Evolutionary conservation across 495 filamentous ascomycete species (phyloP).

Genomic region (Halenospora varia): DNA sequence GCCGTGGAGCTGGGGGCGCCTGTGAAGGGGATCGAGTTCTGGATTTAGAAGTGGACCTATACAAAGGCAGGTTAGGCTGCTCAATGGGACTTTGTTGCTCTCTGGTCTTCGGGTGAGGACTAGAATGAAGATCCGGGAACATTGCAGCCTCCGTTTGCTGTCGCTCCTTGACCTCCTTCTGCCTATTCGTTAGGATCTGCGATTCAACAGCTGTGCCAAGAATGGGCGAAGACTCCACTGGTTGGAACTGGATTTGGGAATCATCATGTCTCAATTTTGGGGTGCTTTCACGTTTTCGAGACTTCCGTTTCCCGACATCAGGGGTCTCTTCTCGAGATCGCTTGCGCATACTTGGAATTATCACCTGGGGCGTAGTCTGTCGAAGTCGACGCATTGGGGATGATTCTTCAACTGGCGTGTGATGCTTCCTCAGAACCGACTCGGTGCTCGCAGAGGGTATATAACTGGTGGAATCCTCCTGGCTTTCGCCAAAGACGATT

Average conservation of each 20-base stretch:
- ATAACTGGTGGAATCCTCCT: slow-evolving; percentile 10
- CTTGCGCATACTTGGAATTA: slow-evolving; percentile 20
- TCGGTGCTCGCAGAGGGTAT: neutral
- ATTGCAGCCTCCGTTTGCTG: slow-evolving; percentile 59
- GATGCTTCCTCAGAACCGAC: slow-evolving; percentile 1
- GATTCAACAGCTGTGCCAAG: slow-evolving; percentile 43
- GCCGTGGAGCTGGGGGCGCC: slow-evolving; percentile 23
- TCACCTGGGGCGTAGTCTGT: slow-evolving; percentile 17
- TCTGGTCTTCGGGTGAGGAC: slow-evolving; percentile 36
- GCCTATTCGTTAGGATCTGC: slow-evolving; percentile 68
- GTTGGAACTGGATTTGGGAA: slow-evolving; percentile 72
- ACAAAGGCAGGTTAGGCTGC: slow-evolving; percentile 14
- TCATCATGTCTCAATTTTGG: slow-evolving; percentile 62
- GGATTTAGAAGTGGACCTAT: slow-evolving; percentile 16
- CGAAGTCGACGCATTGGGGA: slow-evolving; percentile 3
- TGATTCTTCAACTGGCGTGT: neutral
- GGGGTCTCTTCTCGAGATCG: slow-evolving; percentile 28
- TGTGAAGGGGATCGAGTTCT: neutral
- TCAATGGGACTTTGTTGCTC: slow-evolving; percentile 3
- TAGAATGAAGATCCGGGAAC: slow-evolving; percentile 67
- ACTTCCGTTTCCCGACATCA: slow-evolving; percentile 18
- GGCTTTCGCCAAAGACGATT: slow-evolving; percentile 11
- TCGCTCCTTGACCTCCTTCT: slow-evolving; percentile 64
- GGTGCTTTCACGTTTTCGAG: slow-evolving; percentile 11
- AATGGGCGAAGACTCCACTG: slow-evolving; percentile 56